Evolutionary conservation across 164 flowering plant species (phyloP).

Genomic region (Vitis labrusca): DNA sequence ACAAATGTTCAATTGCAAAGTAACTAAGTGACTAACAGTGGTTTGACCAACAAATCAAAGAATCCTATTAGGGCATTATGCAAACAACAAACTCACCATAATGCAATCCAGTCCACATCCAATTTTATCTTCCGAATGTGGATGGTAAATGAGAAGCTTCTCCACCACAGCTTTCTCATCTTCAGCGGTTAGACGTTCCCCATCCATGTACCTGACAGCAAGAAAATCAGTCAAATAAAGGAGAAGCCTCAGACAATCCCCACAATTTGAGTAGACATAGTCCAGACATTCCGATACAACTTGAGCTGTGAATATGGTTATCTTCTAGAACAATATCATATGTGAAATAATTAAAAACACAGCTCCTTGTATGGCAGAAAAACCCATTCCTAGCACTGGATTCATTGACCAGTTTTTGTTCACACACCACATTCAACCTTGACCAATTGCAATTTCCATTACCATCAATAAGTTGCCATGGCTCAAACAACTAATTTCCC

Average conservation of each 20-base stretch:
- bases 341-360: too few relatives aligned
- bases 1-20: too few relatives aligned
- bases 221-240: slow-evolving; percentile 15
- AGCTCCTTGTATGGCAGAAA: too few relatives aligned
- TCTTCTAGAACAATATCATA: too few relatives aligned
- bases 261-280: background rate
- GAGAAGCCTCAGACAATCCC: background rate
- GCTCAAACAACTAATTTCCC: too few relatives aligned
- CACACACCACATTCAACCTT: too few relatives aligned
- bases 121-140: slow-evolving; percentile 83
- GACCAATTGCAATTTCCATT: too few relatives aligned
- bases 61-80: background rate
- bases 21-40: too few relatives aligned
- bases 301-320: too few relatives aligned
- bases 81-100: slow-evolving; percentile 47
- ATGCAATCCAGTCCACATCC: slow-evolving; percentile 82
- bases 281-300: background rate
- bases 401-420: too few relatives aligned
- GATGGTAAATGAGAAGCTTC: slow-evolving; percentile 86
- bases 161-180: slow-evolving; percentile 76
- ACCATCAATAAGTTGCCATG: too few relatives aligned
- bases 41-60: background rate
- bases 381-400: too few relatives aligned
- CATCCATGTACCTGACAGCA: slow-evolving; percentile 70
- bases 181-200: slow-evolving; percentile 56